phyloP scores from a whole-genome alignment of 139 green algal species.

The Monoraphidium neglectum region DNA sequence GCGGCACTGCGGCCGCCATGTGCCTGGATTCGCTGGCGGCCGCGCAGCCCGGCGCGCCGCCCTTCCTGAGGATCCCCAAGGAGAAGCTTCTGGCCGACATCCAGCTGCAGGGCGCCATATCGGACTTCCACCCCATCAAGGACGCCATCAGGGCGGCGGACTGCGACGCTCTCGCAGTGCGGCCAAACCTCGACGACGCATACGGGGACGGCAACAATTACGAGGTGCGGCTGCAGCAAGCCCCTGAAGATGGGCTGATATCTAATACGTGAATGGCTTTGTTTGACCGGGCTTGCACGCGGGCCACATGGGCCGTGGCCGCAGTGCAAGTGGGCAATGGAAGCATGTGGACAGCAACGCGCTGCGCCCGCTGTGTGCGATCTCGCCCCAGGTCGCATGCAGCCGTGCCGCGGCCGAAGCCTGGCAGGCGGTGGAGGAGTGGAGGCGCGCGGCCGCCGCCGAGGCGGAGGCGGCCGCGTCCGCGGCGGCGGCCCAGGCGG shows the following conservation, averaged over 20 bases:
- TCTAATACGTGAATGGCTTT: neutral
- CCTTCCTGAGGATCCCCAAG: conserved; percentile 23
- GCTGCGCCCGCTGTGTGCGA: too few species aligned
- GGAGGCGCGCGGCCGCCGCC: conserved; percentile 20
- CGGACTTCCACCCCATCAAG: conserved; percentile 75
- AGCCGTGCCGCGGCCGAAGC: conserved; percentile 21
- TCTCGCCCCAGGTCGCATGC: neutral
- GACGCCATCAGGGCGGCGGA: conserved; percentile 57
- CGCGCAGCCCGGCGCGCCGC: neutral
- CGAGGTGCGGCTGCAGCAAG: conserved; percentile 42
- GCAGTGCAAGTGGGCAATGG: too few species aligned
- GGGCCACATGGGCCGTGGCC: neutral
- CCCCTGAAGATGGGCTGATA: conserved; percentile 27
- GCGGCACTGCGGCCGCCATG: conserved; percentile 11
- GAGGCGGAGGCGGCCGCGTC: conserved; percentile 17
- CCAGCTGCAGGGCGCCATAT: conserved; percentile 84
- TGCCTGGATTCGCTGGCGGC: neutral
- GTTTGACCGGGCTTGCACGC: neutral
- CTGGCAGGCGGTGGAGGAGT: conserved; percentile 29
- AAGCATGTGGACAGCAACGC: too few species aligned
- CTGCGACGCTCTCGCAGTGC: conserved; percentile 63
- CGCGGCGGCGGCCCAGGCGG: neutral
- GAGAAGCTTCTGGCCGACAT: conserved; percentile 77
- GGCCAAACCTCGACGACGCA: conserved; percentile 73
- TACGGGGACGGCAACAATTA: conserved; percentile 88